phyloP scores from a whole-genome alignment of 768 basidiomycete genomes.

The Agrocybe chaxingu region DNA sequence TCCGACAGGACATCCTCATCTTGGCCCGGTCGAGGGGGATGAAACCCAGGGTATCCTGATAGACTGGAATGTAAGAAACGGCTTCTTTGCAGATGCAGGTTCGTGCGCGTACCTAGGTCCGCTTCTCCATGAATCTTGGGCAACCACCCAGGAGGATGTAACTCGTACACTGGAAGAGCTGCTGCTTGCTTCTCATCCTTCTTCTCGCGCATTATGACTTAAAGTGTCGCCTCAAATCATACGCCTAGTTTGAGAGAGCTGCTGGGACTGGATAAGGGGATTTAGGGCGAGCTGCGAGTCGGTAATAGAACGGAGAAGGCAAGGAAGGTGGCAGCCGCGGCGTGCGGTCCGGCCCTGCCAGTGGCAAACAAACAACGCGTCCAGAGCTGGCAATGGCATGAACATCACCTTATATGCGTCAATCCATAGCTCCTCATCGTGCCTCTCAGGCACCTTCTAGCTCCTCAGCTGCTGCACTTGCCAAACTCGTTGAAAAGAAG shows the following conservation, averaged over 20 bases:
- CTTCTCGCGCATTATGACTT: constrained; percentile 29
- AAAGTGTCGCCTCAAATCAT: constrained; percentile 12
- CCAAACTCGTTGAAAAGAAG: constrained; percentile 72
- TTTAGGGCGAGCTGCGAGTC: no score
- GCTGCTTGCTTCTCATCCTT: constrained; percentile 26
- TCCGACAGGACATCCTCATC: constrained; percentile 73
- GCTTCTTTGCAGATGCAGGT: neutral
- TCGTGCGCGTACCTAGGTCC: constrained; percentile 56
- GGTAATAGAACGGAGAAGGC: no score
- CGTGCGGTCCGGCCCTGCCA: no score
- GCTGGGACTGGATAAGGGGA: no score
- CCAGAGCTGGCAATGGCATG: neutral
- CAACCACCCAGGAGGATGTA: constrained; percentile 71
- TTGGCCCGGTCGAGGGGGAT: constrained; percentile 71
- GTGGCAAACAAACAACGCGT: neutral
- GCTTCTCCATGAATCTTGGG: constrained; percentile 62
- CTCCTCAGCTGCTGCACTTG: constrained; percentile 44
- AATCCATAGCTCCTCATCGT: constrained; percentile 50
- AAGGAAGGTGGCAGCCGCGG: no score
- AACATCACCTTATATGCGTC: constrained; percentile 41
- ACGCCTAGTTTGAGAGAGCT: constrained; percentile 7
- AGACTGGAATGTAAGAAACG: neutral
- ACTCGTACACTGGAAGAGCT: constrained; percentile 53
- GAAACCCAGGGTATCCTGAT: constrained; percentile 72
- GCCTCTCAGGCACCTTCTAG: constrained; percentile 43